phyloP scores from a whole-genome alignment of 257 asterid species.

The Vinca minor region DNA sequence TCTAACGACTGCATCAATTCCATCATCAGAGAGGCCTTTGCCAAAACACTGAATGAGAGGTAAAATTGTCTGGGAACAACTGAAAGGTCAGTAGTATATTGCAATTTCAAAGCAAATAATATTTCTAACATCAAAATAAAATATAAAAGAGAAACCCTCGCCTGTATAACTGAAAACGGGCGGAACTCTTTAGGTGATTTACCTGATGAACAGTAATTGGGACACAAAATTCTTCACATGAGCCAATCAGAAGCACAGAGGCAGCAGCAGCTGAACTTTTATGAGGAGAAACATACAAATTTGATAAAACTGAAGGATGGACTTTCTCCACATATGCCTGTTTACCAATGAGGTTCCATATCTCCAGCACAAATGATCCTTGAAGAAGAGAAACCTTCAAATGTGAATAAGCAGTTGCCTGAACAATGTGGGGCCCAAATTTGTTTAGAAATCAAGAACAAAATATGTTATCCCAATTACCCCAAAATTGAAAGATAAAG shows the following conservation, averaged over 20 bases:
- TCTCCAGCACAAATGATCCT: constrained; percentile 89
- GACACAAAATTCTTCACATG: constrained; percentile 92
- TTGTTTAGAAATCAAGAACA: constrained; percentile 11
- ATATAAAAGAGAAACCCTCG: background rate
- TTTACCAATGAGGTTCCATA: constrained; percentile 76
- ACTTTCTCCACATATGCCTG: constrained; percentile 68
- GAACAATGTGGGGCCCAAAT: constrained; percentile 25
- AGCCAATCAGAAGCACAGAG: constrained; percentile 81
- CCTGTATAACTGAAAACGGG: background rate
- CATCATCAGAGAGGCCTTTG: constrained; percentile 84
- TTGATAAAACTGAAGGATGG: constrained; percentile 82
- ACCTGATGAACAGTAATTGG: constrained; percentile 97
- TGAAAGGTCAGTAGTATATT: constrained; percentile 13
- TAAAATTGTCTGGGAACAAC: constrained; percentile 58
- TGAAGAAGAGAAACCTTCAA: constrained; percentile 98
- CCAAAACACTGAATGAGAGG: constrained; percentile 89
- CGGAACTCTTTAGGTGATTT: constrained; percentile 7
- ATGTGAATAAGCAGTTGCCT: constrained; percentile 72
- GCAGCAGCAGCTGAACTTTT: constrained; percentile 79
- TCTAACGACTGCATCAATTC: constrained; percentile 77
- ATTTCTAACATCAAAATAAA: background rate
- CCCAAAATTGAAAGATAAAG: constrained; percentile 15
- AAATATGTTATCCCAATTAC: background rate
- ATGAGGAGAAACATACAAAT: constrained; percentile 57
- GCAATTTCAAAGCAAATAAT: background rate